Base-by-base conservation (phyloP, 2,329 filamentous ascomycete genomes). In the Penicillium sp. region DNA sequence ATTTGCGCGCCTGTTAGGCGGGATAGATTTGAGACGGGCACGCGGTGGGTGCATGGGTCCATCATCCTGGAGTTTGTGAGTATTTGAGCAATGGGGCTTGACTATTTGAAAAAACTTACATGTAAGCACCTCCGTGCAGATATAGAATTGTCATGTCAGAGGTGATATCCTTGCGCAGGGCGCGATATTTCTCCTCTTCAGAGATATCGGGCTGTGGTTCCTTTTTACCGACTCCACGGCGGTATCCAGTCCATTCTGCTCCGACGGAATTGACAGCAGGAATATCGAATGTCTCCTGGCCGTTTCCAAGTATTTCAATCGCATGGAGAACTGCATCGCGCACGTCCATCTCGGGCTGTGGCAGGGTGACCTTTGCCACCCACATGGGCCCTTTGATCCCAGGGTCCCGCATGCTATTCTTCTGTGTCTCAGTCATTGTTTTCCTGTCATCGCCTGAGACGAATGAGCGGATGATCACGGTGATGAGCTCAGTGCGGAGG, bases 311-410 rank as follows among this genome's bases (percentile, higher is more conserved):
- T 26, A 70, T 64, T 48, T 76, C 70, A 43, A 80, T 74, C 11
- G 74, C 76, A 44, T 66, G 66, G 8, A 75, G 50, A 16, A 80
- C 66, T 2, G 74, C 73, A 27, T 72, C 67, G 47, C 71, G 69
- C 10, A 77, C 71, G 45, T 72, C 73, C 79, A 84, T 56, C 47
- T 75, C 81, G 0, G 84, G 89, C 2, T 77, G 76, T 0, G 85
- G 83, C 16, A 91, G 77, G 0, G 82, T 84, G 43, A 90, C 87
- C 54, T 85, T 89, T 66, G 87, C 88, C 24, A 96, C 81, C 93
- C 93, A 97, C 62, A 95, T 86, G 45, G 84, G 84, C 3, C 91
- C 91, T 70, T 90, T 92, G 68, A 96, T 79, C 0, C 85, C 86
- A 0, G 83, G 83, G 53, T 90, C 88, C 56, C 80, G 84, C 45